phyloP scores from a whole-genome alignment of 805 yeast species.

The Jamesozyma jinghongensis region DNA sequence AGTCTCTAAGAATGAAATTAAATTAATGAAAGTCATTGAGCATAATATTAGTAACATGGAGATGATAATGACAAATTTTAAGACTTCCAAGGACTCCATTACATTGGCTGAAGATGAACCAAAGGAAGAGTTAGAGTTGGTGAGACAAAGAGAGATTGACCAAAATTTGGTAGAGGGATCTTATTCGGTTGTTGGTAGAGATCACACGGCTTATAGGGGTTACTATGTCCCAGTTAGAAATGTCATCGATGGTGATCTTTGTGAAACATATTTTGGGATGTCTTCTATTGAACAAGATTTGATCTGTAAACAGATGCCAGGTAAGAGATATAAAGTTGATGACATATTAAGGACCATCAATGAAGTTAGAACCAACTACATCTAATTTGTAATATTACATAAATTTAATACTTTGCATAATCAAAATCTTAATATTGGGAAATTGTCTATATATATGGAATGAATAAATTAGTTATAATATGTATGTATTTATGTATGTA shows the following conservation, averaged over 20 bases:
- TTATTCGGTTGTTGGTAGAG: conserved; percentile 48
- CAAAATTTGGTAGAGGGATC: conserved; percentile 18
- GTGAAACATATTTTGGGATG: conserved; percentile 45
- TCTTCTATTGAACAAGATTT: conserved; percentile 15
- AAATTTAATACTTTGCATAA: no score
- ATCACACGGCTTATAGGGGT: conserved; percentile 60
- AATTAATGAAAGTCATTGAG: conserved; percentile 50
- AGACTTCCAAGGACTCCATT: neutral
- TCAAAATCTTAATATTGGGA: no score
- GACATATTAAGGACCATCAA: conserved; percentile 15
- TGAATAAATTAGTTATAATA: no score
- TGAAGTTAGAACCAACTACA: conserved; percentile 22
- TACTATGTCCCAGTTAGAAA: conserved; percentile 72
- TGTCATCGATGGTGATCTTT: conserved; percentile 80
- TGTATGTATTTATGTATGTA: conserved; percentile 1
- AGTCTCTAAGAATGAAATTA: conserved; percentile 49
- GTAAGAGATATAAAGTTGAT: conserved; percentile 31
- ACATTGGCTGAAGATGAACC: conserved; percentile 5
- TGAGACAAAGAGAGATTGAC: neutral
- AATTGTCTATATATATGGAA: no score
- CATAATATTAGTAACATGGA: conserved; percentile 15
- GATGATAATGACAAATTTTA: conserved; percentile 1
- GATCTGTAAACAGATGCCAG: conserved; percentile 23
- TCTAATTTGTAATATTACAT: conserved; percentile 12
- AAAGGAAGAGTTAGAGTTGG: neutral